Base-by-base conservation (phyloP, 768 basidiomycete species). In the Sarcomyxa edulis region DNA sequence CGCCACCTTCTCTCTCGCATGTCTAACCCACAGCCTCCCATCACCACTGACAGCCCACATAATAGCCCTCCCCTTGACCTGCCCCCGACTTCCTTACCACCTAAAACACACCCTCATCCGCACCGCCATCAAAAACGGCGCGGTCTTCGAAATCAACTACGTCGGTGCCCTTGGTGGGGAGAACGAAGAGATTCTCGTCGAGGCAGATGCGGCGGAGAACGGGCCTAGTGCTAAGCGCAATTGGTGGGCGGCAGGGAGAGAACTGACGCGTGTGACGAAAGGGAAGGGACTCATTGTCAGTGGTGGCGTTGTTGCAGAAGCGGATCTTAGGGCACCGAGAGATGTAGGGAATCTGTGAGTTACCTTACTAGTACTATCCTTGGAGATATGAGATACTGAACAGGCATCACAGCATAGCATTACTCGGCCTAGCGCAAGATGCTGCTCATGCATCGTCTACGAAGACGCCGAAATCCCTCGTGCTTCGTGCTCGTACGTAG, bases 21-120 rank as follows among this genome's bases (percentile, higher is more conserved):
- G 89, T 44, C 71, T 93, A 12, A 84, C 85, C 0, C 84, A 92
- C 47, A 81, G 76, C 21, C 67, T 72, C 22, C 88, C 91, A 2
- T 84, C 86, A 0, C 72, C 78, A 0, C 61, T 86, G 30, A 87
- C 90, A 4, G 76, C 86, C 0, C 88, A 91, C 51, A 75, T 94
- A 41, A 86, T 94, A 40, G 69, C 83, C 0, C 65, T 92, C 20
- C 89, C 89, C 6, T 69, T 92, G 12, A 84, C 85, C 0, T 68
- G 79, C 0, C 84, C 88, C 0, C 78, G 89, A 9, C 73, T 89
- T 1, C 79, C 86, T 1, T 93, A 84, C 54, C 72, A 84, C 47
- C 69, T 93, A 51, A 90, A 86, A 51, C 88, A 90, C 51, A 91
- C 90, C 0, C 67, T 90, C 32, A 73, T 92, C 22, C 77, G 86